Conservation (phyloP, 1,284 basidiomycete genomes). For the Rhodotorula sp. region DNA sequence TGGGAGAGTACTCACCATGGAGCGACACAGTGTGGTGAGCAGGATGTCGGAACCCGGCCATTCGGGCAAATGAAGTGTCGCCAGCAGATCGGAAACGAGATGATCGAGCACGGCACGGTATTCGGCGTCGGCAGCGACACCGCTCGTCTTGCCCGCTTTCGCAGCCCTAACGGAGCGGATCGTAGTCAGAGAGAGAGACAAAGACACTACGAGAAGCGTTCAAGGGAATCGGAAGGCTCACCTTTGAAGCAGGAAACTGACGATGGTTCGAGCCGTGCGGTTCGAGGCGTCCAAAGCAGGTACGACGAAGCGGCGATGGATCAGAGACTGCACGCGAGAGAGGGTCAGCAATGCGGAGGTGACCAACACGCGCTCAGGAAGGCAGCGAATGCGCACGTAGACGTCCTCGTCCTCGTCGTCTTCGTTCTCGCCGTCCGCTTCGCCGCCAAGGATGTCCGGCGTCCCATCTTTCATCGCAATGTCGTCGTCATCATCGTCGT, state of each 20-base stretch:
- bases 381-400: not conserved
- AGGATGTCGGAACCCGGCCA: slow-evolving; percentile 90
- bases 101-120: slow-evolving; percentile 88
- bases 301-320: slow-evolving; percentile 28
- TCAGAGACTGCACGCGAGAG: not conserved
- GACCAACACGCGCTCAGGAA: not conserved
- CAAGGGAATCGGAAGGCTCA: slow-evolving; percentile 43
- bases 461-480: not conserved
- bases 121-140: slow-evolving; percentile 66
- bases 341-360: not conserved
- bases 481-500: not conserved
- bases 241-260: slow-evolving; percentile 78
- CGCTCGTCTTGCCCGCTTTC: slow-evolving; percentile 78
- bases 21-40: slow-evolving; percentile 70
- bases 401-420: not conserved
- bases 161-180: slow-evolving; percentile 58
- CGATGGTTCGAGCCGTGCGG: slow-evolving; percentile 78
- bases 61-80: slow-evolving; percentile 87
- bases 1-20: slow-evolving; percentile 63
- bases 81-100: slow-evolving; percentile 81
- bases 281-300: slow-evolving; percentile 63
- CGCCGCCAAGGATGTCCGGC: not conserved
- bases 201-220: not conserved
- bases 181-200: not conserved
- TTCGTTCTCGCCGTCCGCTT: not conserved